Base-by-base conservation (phyloP, 1,284 basidiomycete genomes). In the Pterulicium gracile region DNA sequence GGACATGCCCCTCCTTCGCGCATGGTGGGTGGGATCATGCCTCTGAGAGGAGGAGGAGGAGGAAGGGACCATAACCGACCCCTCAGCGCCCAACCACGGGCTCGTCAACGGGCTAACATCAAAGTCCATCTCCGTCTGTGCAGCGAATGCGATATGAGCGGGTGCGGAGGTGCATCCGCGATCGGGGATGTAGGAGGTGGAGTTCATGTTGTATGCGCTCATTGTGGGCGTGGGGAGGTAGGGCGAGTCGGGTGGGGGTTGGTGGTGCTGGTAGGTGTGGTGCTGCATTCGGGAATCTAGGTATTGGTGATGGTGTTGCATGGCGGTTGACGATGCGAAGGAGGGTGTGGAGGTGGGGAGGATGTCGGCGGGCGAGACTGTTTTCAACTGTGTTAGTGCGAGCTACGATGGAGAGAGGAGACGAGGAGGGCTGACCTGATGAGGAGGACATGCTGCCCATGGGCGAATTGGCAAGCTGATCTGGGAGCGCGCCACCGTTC, bases 21-120 rank as follows among this genome's bases (percentile, higher is more conserved):
- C 47, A 46, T 44, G 50, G 45, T 46, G 48, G 39, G 52, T 52
- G 24, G 47, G 53, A 21, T 53, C 55, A 42, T 61, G 55, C 51
- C 60, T 60, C 43, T 65, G 62, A 18, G 48, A 10, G 44, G 46
- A 15, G 44, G 39, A 32, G 46, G 47, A 14, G 43, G 27, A n/a
- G 50, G 51, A n/a, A 27, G n/a, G 13, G 27, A 32, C 7, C 46
- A 32, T 32, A 14, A 21, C 41, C 7, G 47, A 42, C 23, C 35
- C 44, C 7, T 50, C 47, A 0, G 81, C 72, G 2, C 77, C 79
- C 1, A 88, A 67, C 80, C 81, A 85, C 1, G 84, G 84, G 53
- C 83, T 86, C 0, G 81, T 81, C 21, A 88, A 62, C 0, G 84
- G 84, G 2, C 81, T 83, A 42, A 88, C 75, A 52, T 87, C 80